These are phyloP conservation scores for Agrostemma githago DNA, from an alignment of 148 eudicot species.

Conservation along the genomic window DNA sequence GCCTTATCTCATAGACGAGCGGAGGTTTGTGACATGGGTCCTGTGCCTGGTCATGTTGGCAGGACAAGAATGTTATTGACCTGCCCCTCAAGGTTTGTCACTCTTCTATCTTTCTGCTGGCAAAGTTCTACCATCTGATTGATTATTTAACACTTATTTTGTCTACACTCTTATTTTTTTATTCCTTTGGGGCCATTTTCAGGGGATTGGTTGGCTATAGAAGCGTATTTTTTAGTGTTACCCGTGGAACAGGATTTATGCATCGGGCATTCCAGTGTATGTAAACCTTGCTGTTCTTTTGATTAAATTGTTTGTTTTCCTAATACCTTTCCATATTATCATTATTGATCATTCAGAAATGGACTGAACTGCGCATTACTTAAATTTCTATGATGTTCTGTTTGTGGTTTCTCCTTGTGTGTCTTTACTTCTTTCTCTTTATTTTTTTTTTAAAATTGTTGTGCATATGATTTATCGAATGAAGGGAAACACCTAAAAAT, in stretches of 20 bases:
- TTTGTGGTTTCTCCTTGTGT: background rate
- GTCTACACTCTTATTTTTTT: background rate
- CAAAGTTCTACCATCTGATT: background rate
- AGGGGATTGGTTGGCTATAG: slow-evolving; percentile 99
- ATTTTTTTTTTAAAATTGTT: background rate
- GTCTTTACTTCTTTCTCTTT: too few species aligned
- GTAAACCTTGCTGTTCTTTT: slow-evolving; percentile 4
- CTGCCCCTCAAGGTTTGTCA: slow-evolving; percentile 84
- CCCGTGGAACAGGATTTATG: slow-evolving; percentile 99
- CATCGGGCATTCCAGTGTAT: slow-evolving; percentile 94
- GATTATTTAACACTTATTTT: background rate
- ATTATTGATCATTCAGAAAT: background rate
- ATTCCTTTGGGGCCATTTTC: slow-evolving; percentile 26
- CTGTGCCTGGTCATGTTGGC: slow-evolving; percentile 84
- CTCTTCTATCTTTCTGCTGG: background rate
- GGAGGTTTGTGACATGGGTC: slow-evolving; percentile 89
- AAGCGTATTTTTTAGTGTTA: slow-evolving; percentile 92
- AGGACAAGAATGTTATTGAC: slow-evolving; percentile 82
- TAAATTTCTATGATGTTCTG: background rate
- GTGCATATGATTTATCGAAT: too few species aligned
- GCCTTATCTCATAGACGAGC: slow-evolving; percentile 95
- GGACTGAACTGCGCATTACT: background rate
- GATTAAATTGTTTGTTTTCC: background rate
- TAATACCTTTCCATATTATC: background rate
- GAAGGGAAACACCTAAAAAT: too few species aligned